Base-by-base conservation (phyloP, 2,329 filamentous ascomycete genomes). In the Fusarium chaquense region DNA sequence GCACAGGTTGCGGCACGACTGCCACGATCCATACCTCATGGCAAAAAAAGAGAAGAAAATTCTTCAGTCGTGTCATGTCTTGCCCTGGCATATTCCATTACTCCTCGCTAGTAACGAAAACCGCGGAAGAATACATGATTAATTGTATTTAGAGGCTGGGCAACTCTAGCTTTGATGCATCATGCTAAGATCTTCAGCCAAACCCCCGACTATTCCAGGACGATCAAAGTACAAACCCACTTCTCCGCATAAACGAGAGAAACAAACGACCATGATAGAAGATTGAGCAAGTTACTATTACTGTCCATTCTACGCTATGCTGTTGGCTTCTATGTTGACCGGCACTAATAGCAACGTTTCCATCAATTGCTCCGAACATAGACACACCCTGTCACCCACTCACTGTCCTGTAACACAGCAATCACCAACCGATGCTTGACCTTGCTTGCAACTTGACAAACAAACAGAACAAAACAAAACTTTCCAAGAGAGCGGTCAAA, bases 211-310 rank as follows among this genome's bases (percentile, higher is more conserved):
- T 28, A 38, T 41, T 22, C 47, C 49, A 13, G 24, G 24, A 40
- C 24, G 24, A 28, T 51, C 33, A 52, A 50, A n/a, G n/a, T 26
- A 47, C 44, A n/a, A 63, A 43, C 47, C 71, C 71, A 72, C 59
- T 40, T 50, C 24, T 46, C 59, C 52, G 53, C 71, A 73, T 67
- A 72, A 72, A 71, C 63, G 68, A 73, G 62, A 36, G 47, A 38
- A 53, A 61, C 57, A 52, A 52, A 58, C 51, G 18, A 36, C 26
- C 30, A 49, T 40, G 28, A 47, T 61, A 41, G 62, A 46, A 38
- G 33, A 46, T 33, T 22, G 46, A 44, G 55, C 24, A 59, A 10
- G n/a, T 32, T 28, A 12, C 43, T 26, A 28, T 24, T 13, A 32
- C 20, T 36, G 16, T 10, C 16, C 22, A 44, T 46, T 22, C 33